Evolutionary conservation across 1,139 yeast species (phyloP).

Genomic region (Diutina catenulata): DNA sequence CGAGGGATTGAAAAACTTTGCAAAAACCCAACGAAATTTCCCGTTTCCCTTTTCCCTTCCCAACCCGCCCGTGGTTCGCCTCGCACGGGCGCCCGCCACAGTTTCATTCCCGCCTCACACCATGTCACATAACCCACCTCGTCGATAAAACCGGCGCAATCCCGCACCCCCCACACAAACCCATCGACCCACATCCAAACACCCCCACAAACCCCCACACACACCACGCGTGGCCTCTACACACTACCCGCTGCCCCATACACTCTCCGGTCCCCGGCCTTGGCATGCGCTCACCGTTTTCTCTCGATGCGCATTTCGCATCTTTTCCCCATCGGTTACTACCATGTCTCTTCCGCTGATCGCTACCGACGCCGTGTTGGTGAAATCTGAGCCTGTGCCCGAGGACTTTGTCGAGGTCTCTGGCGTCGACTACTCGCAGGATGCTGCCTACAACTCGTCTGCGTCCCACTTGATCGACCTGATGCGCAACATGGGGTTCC

Average conservation of each 20-base stretch:
- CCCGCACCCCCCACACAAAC: no score
- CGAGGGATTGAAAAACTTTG: no score
- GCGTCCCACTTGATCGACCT: conserved; percentile 70
- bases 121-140: no score
- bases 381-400: conserved; percentile 79
- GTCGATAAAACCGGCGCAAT: no score
- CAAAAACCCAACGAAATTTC: no score
- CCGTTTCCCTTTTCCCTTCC: no score
- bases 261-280: not conserved
- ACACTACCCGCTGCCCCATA: not conserved
- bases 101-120: no score
- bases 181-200: not conserved
- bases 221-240: not conserved
- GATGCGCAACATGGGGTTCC: conserved; percentile 97
- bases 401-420: conserved; percentile 62
- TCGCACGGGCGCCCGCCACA: no score
- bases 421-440: conserved; percentile 82
- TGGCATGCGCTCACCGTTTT: not conserved
- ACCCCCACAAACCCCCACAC: not conserved
- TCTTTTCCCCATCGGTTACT: not conserved
- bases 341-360: conserved; percentile 1
- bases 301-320: not conserved
- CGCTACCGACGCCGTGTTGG: conserved; percentile 72
- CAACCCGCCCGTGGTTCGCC: no score
- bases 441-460: conserved; percentile 53